Percentiles rank a stretch among this genome's conserved stretches.
Conservation (phyloP, 148 eudicot species). For the Fagopyrum esculentum region DNA sequence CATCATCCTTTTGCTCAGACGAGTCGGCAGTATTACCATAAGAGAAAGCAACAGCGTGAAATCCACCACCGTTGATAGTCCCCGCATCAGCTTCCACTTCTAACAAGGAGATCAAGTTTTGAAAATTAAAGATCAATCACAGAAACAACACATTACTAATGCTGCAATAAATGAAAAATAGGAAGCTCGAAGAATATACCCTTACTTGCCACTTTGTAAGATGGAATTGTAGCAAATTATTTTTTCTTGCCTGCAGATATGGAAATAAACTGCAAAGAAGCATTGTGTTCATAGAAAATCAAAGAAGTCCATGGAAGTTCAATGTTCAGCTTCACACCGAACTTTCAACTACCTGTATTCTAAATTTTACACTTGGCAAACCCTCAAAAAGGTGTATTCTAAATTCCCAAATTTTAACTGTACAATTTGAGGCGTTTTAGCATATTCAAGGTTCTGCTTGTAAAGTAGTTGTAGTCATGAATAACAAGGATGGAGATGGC, state of each 20-base stretch:
- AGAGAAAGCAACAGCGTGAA: constrained; percentile 60
- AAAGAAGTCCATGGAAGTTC: background rate
- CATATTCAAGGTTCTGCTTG: background rate
- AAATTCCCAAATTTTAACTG: background rate
- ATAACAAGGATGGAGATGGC: background rate
- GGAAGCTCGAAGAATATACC: constrained; percentile 24
- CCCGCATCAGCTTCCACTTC: constrained; percentile 40
- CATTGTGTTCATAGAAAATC: constrained; percentile 12
- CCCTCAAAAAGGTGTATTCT: background rate
- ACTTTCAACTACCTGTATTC: background rate
- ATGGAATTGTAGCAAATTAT: constrained; percentile 39
- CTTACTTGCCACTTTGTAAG: constrained; percentile 39
- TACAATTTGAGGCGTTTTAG: background rate
- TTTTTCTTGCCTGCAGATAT: constrained; percentile 35
- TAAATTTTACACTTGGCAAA: background rate
- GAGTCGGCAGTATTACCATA: constrained; percentile 51
- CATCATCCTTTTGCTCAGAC: constrained; percentile 41
- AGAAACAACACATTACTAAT: background rate
- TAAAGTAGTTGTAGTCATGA: background rate
- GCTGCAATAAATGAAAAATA: constrained; percentile 4
- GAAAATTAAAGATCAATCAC: background rate
- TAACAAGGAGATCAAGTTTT: constrained; percentile 21
- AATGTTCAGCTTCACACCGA: background rate
- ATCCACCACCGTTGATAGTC: constrained; percentile 38
- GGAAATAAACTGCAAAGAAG: constrained; percentile 36